Conservation (phyloP, 192 early-diverging fungal genomes). For the Thoreauomyces humboldtii region DNA sequence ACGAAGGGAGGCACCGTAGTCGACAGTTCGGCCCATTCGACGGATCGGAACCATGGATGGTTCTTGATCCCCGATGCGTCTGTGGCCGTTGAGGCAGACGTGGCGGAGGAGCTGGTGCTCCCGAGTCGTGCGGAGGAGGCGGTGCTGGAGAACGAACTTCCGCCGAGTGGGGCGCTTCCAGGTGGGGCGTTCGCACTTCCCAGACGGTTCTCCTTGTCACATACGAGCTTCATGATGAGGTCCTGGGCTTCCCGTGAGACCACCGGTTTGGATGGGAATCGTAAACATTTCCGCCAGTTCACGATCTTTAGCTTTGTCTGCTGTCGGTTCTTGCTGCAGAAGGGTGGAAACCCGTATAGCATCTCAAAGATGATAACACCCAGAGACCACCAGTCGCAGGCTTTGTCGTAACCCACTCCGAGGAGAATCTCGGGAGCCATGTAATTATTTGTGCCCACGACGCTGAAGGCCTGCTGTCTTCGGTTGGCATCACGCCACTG, state of each 20-base stretch:
- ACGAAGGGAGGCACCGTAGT: conserved; percentile 32
- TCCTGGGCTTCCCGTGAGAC: conserved; percentile 58
- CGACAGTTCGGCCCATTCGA: conserved; percentile 44
- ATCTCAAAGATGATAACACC: conserved; percentile 78
- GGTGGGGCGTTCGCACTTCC: conserved; percentile 29
- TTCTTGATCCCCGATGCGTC: conserved; percentile 46
- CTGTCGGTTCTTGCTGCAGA: conserved; percentile 52
- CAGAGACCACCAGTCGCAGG: conserved; percentile 74
- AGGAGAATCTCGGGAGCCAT: conserved; percentile 53
- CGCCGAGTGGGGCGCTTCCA: neutral
- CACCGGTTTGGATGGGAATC: conserved; percentile 54
- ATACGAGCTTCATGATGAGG: conserved; percentile 56
- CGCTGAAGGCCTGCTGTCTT: conserved; percentile 42
- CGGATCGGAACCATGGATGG: conserved; percentile 48
- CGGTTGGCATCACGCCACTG: conserved; percentile 34
- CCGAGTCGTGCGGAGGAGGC: neutral
- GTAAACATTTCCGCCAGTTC: conserved; percentile 60
- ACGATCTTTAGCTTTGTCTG: conserved; percentile 68
- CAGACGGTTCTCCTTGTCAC: conserved; percentile 57
- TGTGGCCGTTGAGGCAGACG: neutral
- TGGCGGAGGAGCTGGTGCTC: neutral
- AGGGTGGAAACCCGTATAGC: conserved; percentile 72
- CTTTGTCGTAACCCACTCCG: conserved; percentile 53
- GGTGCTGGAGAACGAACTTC: conserved; percentile 1
- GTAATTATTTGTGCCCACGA: conserved; percentile 57